Evolutionary conservation across 2,329 filamentous ascomycete genomes (phyloP), one percentile per base, ranked within the genome.

Genomic region (Alternaria panax): DNA sequence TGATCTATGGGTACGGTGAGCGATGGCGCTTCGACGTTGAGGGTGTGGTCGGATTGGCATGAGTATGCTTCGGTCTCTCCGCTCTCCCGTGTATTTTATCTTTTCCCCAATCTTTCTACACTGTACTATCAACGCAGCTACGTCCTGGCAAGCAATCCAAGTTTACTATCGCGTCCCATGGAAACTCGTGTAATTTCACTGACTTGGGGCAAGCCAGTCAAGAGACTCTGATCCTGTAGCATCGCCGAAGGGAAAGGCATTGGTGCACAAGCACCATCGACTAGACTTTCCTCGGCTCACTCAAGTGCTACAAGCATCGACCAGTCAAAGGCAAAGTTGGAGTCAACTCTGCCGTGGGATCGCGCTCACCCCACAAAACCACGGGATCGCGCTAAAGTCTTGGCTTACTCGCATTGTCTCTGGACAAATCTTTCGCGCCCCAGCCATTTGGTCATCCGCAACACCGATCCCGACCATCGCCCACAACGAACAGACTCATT

Each of bases 341-440:
- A 47, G 28, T 47, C 18, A 47, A 47, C 45, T 32, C 12, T 12
- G 45, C 28, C 28, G 14, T 32, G 12, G 25, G 30, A 38, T 48
- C 30, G 56, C 43, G 18, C 22, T 22, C 43, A 43, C 56, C 56
- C 56, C 56, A 55, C 51, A 51, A 56, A 48, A 27, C 46, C 57
- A 52, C 41, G 41, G 32, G 46, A 24, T 36, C 38, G 51, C 58
- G 58, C 60, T 62, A 63, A 32, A 46, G 54, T 51, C 65, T 62
- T 66, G 62, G 61, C 65, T 52, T 54, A 60, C 43, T 55, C 30
- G 38, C 25, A 40, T 43, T 16, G 7, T 51, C 18, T 52, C 18
- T 40, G n/a, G 46, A 54, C 63, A 64, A 68, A 68, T 62, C 48
- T 54, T 63, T 62, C 60, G 59, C 59, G 65, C 60, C 40, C 42